Evolutionary conservation across 257 asterid genomes (phyloP).

Genomic region (Nicotiana attenuata): DNA sequence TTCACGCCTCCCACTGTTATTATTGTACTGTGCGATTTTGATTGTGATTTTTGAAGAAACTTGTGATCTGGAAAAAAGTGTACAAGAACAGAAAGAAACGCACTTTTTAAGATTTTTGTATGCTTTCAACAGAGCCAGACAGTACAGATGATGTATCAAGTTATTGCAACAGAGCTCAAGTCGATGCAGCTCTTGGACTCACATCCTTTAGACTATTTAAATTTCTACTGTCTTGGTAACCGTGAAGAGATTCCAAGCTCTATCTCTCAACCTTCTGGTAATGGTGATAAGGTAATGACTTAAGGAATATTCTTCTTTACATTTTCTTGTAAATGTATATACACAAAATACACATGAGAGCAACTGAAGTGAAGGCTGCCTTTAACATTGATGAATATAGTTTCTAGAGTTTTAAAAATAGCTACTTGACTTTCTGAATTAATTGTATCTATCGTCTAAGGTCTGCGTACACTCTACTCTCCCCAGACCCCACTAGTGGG

Average conservation of each 20-base stretch:
- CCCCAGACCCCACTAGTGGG: too few species aligned
- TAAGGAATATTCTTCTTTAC: not conserved
- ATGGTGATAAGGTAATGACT: constrained; percentile 55
- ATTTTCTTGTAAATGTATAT: constrained; percentile 1
- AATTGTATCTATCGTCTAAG: not conserved
- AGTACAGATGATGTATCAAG: constrained; percentile 73
- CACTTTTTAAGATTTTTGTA: constrained; percentile 1
- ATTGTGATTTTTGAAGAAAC: not conserved
- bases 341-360: not conserved
- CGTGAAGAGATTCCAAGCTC: constrained; percentile 50
- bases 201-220: constrained; percentile 73
- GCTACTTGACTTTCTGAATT: not conserved
- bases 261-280: constrained; percentile 31
- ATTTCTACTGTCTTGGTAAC: constrained; percentile 88
- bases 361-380: not conserved
- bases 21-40: not conserved
- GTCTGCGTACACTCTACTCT: too few species aligned
- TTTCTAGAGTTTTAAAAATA: not conserved
- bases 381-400: not conserved
- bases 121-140: constrained; percentile 61
- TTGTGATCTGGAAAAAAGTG: not conserved
- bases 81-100: not conserved
- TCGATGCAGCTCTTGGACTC: constrained; percentile 45
- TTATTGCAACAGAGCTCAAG: constrained; percentile 66
- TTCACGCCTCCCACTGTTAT: not conserved